Conservation (phyloP, 257 asterid species). For the Ocimum tenuiflorum region DNA sequence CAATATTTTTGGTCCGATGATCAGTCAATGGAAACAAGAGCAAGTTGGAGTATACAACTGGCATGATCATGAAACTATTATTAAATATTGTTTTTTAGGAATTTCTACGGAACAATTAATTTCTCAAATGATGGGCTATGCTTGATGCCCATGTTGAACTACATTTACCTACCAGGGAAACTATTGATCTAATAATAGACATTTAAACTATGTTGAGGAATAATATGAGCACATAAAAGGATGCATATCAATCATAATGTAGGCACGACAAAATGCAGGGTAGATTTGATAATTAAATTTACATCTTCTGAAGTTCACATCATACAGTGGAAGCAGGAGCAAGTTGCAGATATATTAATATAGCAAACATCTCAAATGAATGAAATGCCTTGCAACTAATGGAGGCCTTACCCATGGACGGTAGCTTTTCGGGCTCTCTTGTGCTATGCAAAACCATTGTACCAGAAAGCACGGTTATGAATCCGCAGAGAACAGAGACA, state of each 20-base stretch:
- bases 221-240: too few relatives aligned
- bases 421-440: constrained; percentile 51
- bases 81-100: too few relatives aligned
- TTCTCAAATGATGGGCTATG: too few relatives aligned
- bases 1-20: background rate
- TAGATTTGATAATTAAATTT: background rate
- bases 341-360: background rate
- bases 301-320: background rate
- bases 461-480: constrained; percentile 74
- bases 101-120: too few relatives aligned
- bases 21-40: background rate
- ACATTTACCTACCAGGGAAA: too few relatives aligned
- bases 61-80: background rate
- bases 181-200: too few relatives aligned
- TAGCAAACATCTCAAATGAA: background rate
- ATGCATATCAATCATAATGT: background rate
- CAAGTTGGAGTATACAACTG: background rate
- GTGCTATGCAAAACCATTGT: constrained; percentile 75
- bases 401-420: constrained; percentile 42
- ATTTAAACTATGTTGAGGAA: too few relatives aligned
- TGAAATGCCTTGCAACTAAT: background rate
- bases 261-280: background rate
- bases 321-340: background rate
- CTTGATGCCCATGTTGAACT: too few relatives aligned
- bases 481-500: constrained; percentile 69